A percentile compares a stretch with the other conserved stretches of the same genome.
Evolutionary conservation across 139 green algal species (phyloP).

Genomic region (Limnomonas spitsbergensis): DNA sequence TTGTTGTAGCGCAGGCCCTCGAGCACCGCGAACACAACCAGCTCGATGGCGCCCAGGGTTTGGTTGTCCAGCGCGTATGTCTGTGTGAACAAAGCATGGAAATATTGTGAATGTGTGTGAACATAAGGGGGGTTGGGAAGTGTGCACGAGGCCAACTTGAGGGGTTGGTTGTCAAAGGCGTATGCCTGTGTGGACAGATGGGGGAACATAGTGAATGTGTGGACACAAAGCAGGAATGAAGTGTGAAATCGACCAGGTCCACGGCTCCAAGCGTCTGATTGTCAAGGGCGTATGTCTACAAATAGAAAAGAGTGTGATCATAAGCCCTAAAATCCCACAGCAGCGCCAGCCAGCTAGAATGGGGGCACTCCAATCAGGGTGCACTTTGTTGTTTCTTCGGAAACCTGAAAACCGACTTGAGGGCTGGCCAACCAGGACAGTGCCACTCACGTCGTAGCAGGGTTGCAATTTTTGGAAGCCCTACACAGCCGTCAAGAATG

Average conservation of each 20-base stretch:
- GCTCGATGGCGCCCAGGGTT: constrained; percentile 72
- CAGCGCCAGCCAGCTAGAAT: too few relatives aligned
- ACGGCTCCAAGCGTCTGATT: constrained; percentile 63
- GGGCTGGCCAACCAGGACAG: too few relatives aligned
- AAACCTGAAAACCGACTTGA: too few relatives aligned
- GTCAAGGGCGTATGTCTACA: constrained; percentile 58
- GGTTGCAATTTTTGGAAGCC: too few relatives aligned
- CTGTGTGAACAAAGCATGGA: constrained; percentile 28
- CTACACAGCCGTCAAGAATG: too few relatives aligned
- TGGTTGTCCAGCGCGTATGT: constrained; percentile 56
- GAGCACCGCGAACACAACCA: constrained; percentile 73
- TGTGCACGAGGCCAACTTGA: constrained; percentile 10
- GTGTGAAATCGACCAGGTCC: constrained; percentile 69
- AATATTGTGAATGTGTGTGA: constrained; percentile 8
- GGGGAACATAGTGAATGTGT: background rate
- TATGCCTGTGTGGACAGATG: background rate
- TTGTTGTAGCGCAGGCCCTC: constrained; percentile 85
- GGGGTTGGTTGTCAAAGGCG: background rate
- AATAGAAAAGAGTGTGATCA: constrained; percentile 14
- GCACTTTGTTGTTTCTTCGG: too few relatives aligned
- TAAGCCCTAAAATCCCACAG: background rate
- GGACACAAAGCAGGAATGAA: background rate
- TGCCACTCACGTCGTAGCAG: too few relatives aligned
- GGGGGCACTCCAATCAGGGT: too few relatives aligned
- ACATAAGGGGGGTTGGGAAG: too few relatives aligned